phyloP scores from a whole-genome alignment of 108 stramenopile species.

The Cyclostephanos tholiformis region DNA sequence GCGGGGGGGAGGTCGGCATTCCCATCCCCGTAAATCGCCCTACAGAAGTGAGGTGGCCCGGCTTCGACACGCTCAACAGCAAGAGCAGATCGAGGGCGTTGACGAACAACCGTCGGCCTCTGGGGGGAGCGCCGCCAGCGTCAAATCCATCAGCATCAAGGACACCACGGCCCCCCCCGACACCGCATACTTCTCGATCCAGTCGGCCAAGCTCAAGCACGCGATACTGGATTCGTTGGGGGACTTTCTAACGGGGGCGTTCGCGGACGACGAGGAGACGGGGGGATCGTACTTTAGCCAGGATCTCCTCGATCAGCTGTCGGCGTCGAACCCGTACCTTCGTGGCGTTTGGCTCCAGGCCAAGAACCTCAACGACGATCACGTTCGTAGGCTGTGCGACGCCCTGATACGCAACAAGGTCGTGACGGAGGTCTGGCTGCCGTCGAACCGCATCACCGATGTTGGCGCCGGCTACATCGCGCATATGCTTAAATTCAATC shows the following conservation, averaged over 20 bases:
- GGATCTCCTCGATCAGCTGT: conserved; percentile 41
- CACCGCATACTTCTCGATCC: conserved; percentile 31
- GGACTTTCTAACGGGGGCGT: conserved; percentile 40
- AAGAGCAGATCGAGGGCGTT: neutral
- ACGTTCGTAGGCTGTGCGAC: conserved; percentile 40
- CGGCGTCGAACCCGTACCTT: conserved; percentile 24
- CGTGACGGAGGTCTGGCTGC: conserved; percentile 49
- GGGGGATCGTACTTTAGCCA: conserved; percentile 35
- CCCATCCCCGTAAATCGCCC: conserved; percentile 45
- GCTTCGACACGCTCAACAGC: conserved; percentile 26
- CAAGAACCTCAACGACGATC: conserved; percentile 38
- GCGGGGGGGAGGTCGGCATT: conserved; percentile 21
- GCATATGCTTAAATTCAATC: conserved; percentile 44
- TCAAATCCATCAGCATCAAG: conserved; percentile 4
- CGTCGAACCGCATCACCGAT: conserved; percentile 41
- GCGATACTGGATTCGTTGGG: conserved; percentile 24
- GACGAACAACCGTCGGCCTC: neutral
- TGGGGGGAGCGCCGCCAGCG: neutral
- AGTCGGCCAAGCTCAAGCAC: conserved; percentile 33
- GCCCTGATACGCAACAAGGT: conserved; percentile 36
- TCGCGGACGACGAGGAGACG: conserved; percentile 45
- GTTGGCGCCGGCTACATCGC: conserved; percentile 42
- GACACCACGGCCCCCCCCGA: conserved; percentile 40
- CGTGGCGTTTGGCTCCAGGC: conserved; percentile 43
- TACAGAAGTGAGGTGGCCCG: conserved; percentile 28